phyloP scores from a whole-genome alignment of 2,329 filamentous ascomycete genomes.

The Passalora sequoiae region DNA sequence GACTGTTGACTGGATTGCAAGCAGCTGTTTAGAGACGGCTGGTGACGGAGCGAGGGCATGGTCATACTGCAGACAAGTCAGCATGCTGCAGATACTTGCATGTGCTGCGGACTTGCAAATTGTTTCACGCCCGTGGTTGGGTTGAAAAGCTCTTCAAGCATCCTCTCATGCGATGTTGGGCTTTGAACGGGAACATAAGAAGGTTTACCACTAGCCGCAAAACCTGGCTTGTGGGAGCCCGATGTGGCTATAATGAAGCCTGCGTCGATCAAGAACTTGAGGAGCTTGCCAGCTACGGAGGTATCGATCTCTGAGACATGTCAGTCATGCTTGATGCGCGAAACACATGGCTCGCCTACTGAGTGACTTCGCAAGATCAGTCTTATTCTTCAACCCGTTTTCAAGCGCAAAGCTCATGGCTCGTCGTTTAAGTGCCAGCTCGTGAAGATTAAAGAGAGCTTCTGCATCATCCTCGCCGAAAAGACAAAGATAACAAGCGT shows the following conservation, averaged over 20 bases:
- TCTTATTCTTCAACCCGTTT: slow-evolving; percentile 19
- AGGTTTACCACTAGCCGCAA: slow-evolving; percentile 17
- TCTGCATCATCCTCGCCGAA: slow-evolving; percentile 21
- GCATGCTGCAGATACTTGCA: too few relatives aligned
- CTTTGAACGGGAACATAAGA: slow-evolving; percentile 20
- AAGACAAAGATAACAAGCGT: slow-evolving; percentile 47
- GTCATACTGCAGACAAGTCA: not conserved
- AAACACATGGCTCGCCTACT: slow-evolving; percentile 14
- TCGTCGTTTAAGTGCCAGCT: slow-evolving; percentile 24
- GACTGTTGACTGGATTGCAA: not conserved
- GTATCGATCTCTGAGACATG: slow-evolving; percentile 13
- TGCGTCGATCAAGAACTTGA: slow-evolving; percentile 18
- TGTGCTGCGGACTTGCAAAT: slow-evolving; percentile 24
- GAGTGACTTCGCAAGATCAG: slow-evolving; percentile 17
- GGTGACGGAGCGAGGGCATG: not conserved
- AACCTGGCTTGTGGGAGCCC: slow-evolving; percentile 18
- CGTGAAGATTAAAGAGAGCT: slow-evolving; percentile 14
- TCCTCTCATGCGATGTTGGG: slow-evolving; percentile 18
- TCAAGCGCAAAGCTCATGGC: slow-evolving; percentile 22
- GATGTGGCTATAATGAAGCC: slow-evolving; percentile 21
- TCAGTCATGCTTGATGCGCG: slow-evolving; percentile 7
- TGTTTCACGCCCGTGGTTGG: slow-evolving; percentile 23
- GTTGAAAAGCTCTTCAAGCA: slow-evolving; percentile 27
- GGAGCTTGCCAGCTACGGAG: slow-evolving; percentile 14
- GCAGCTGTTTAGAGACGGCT: not conserved